Evolutionary conservation across 768 basidiomycete genomes (phyloP), one percentile per base, ranked within the genome.

Genomic region (Hebeloma cylindrosporum): DNA sequence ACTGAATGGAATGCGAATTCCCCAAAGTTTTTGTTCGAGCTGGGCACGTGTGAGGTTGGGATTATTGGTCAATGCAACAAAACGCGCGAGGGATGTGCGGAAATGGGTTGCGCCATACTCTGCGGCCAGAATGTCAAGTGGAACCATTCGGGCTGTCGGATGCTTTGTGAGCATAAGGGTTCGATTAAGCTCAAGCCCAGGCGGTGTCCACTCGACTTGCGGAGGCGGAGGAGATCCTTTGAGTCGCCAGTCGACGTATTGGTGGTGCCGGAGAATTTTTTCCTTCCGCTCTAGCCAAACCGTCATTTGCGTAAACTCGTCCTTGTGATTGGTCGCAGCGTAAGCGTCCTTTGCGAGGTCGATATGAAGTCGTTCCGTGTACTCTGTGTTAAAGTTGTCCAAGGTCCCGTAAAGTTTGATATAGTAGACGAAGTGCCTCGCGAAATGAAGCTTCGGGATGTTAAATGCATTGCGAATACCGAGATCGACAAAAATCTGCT

Each of bases 261-360:
- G 40, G 2, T 47, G 16, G 30, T 63, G 63, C 0, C 47, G 49
- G 9, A 48, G 22, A 4, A 74, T 51, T 6, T 66, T 61, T 41
- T 74, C 71, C 16, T 63, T 58, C 2, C 62, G 52, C 11, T 62
- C 53, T 0, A 77, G 56, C 67, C 67, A 72, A 0, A 37, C 20
- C 0, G 65, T 63, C 74, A 76, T 76, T 43, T 74, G 73, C 10
- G 54, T 33, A 35, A 46, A 54, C 35, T 65, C 59, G 18, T 68
- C 60, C 21, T 61, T 56, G 18, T 27, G 40, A 34, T 52, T 55
- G 1, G 47, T 44, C 2, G 53, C 34, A 7, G 13, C 14, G 14
- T 41, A 54, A 0, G 45, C 58, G 11, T 68, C 58, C 25, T 61
- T 55, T 11, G 44, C 66, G 59, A 28, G 48, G 58, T 25, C 58